A percentile compares a stretch with the other conserved stretches of the same genome.
Evolutionary conservation across 805 yeast species (phyloP).

Genomic region (Hyphopichia homilentoma): DNA sequence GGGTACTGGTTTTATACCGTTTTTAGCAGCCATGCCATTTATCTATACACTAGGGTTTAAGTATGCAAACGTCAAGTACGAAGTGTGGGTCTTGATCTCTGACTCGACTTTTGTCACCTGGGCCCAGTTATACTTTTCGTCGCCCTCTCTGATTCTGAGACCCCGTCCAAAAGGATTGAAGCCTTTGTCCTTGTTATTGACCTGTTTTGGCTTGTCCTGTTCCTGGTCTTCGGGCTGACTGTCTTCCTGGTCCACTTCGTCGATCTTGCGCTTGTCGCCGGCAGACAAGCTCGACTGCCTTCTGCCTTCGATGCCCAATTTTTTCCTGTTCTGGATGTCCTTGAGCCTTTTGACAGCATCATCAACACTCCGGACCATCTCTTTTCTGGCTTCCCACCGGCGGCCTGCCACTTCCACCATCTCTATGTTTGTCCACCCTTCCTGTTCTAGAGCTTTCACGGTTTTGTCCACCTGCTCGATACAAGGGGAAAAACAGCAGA

Average conservation of each 20-base stretch:
- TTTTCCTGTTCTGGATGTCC: slow-evolving; percentile 70
- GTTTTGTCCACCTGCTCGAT: slow-evolving; percentile 94
- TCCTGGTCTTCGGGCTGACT: slow-evolving; percentile 12
- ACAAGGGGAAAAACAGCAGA: slow-evolving; percentile 97
- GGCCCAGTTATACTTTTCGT: slow-evolving; percentile 71
- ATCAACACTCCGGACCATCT: slow-evolving; percentile 75
- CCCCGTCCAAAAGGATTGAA: slow-evolving; percentile 96
- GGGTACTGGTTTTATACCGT: no score
- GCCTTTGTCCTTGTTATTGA: slow-evolving; percentile 48
- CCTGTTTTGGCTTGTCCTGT: slow-evolving; percentile 12
- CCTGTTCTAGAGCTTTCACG: slow-evolving; percentile 62
- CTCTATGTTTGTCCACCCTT: slow-evolving; percentile 85
- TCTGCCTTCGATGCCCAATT: slow-evolving; percentile 58
- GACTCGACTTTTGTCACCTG: slow-evolving; percentile 79
- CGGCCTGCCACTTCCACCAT: slow-evolving; percentile 87
- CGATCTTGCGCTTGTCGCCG: slow-evolving; percentile 16
- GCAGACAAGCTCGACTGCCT: slow-evolving; percentile 36
- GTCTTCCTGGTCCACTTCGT: slow-evolving; percentile 10
- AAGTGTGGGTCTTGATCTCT: slow-evolving; percentile 90
- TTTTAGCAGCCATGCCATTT: no score
- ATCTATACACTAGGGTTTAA: slow-evolving; percentile 22
- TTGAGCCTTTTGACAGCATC: slow-evolving; percentile 75
- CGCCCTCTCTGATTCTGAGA: slow-evolving; percentile 81
- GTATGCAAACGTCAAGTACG: slow-evolving; percentile 87
- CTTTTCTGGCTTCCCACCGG: slow-evolving; percentile 86